Base-by-base conservation (phyloP, 2,329 filamentous ascomycete species). In the Helotiales sp. region DNA sequence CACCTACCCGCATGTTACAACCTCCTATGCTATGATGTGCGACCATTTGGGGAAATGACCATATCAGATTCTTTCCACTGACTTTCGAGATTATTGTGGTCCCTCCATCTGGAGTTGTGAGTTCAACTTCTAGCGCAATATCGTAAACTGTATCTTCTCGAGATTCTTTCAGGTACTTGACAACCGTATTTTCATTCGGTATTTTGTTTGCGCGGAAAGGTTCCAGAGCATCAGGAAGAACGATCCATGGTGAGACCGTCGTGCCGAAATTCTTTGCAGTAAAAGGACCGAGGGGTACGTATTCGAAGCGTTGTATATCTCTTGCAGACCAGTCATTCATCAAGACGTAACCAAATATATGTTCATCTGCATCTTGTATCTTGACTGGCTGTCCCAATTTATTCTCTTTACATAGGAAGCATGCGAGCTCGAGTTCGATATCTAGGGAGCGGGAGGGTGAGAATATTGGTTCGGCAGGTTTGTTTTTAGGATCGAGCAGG, bases 321-420 rank as follows among this genome's bases (percentile, higher is more conserved):
- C 90, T 79, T 4, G 90, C 90, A 54, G 87, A 91, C 91, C 91
- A 96, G 73, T 96, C 91, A 66, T 96, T 96, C 79, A 96, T 82
- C 57, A 96, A 74, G 0, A 95, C 90, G 25, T 91, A 79, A 13
- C 91, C 91, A 68, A 95, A 95, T 27, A 96, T 79, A 66, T 86
- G 80, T 17, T 90, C 81, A 53, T 87, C 84, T 0, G 90, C 90
- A 44, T 66, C 54, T 13, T 87, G 74, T 22, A 93, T 81, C 0
- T 77, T 73, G 19, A 95, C 79, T 0, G 85, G 81, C 54, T 81
- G 75, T 6, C 90, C 89, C 67, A 91, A 77, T 1, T 79, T 72
- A 67, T 89, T 92, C 0, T 79, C 76, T 48, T 75, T 82, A 71
- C 83, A 85, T 5, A 95, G 79, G 66, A 93, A 90, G 42, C 86